phyloP scores from a whole-genome alignment of 2,329 filamentous ascomycete genomes.

The Amphichorda felina region DNA sequence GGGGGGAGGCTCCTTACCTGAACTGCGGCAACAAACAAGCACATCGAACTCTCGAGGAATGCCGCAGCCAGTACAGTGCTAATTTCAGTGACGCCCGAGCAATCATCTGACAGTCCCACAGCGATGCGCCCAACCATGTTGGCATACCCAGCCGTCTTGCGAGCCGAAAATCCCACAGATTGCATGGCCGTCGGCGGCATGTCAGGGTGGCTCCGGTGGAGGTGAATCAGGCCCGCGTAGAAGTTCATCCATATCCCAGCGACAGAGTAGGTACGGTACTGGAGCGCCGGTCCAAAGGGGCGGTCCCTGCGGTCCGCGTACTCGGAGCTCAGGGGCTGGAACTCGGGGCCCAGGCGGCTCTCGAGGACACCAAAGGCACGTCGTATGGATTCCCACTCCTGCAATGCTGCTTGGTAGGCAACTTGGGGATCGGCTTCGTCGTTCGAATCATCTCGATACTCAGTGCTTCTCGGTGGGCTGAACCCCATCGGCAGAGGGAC shows the following conservation, averaged over 20 bases:
- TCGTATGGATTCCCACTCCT: slow-evolving; percentile 69
- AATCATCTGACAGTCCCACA: slow-evolving; percentile 54
- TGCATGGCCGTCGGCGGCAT: slow-evolving; percentile 90
- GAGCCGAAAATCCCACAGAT: slow-evolving; percentile 67
- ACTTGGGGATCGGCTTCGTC: slow-evolving; percentile 49
- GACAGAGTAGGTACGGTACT: slow-evolving; percentile 80
- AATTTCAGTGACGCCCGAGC: slow-evolving; percentile 41
- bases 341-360: slow-evolving; percentile 58
- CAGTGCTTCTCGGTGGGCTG: slow-evolving; percentile 32
- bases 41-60: slow-evolving; percentile 71
- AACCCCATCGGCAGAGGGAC: slow-evolving; percentile 42
- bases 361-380: slow-evolving; percentile 58
- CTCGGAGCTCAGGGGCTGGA: slow-evolving; percentile 62
- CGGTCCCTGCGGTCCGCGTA: slow-evolving; percentile 47
- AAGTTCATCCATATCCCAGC: slow-evolving; percentile 81
- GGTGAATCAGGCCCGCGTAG: slow-evolving; percentile 72
- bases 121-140: slow-evolving; percentile 69
- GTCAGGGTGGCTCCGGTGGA: slow-evolving; percentile 71
- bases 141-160: slow-evolving; percentile 58
- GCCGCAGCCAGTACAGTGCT: slow-evolving; percentile 71
- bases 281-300: slow-evolving; percentile 71
- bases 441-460: slow-evolving; percentile 27
- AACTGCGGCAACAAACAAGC: slow-evolving; percentile 77
- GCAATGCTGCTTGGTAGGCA: slow-evolving; percentile 56
- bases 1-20: slow-evolving; percentile 32